Conservation (phyloP, 1,139 yeast genomes). For the Zhuliangozyma blackwelliae region DNA sequence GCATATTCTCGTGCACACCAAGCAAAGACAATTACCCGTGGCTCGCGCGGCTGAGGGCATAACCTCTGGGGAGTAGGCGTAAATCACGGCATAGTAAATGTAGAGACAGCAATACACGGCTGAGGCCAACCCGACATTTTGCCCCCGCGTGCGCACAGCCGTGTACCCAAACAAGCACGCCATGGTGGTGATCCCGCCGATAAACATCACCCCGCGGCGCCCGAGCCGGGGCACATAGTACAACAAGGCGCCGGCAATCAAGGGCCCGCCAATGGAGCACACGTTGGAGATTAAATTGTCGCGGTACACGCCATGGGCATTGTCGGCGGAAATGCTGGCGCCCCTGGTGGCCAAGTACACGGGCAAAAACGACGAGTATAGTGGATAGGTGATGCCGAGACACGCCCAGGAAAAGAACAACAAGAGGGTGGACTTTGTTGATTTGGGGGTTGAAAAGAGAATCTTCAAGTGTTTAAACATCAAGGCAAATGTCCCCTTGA, state of each 20-base stretch:
- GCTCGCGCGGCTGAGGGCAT: conserved; percentile 33
- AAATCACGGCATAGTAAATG: conserved; percentile 30
- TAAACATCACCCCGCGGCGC: conserved; percentile 27
- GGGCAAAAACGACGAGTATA: conserved; percentile 36
- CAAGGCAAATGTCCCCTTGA: conserved; percentile 17
- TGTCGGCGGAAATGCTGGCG: conserved; percentile 28
- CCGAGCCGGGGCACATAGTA: conserved; percentile 25
- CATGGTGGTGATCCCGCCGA: conserved; percentile 32
- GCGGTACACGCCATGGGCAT: conserved; percentile 26
- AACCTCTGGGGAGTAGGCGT: conserved; percentile 33
- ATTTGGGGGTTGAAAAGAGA: conserved; percentile 23
- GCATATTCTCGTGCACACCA: conserved; percentile 25
- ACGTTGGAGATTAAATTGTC: conserved; percentile 27
- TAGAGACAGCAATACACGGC: conserved; percentile 26
- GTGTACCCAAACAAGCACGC: conserved; percentile 34
- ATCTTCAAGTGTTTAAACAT: conserved; percentile 20
- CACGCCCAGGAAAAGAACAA: conserved; percentile 33
- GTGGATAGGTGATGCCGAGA: conserved; percentile 37
- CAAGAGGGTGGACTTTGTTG: conserved; percentile 24
- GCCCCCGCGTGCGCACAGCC: conserved; percentile 23
- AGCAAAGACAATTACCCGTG: conserved; percentile 31
- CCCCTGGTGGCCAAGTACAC: conserved; percentile 35
- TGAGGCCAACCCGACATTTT: conserved; percentile 27
- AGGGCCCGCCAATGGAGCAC: conserved; percentile 28
- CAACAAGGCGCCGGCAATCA: conserved; percentile 27